phyloP scores from a whole-genome alignment of 495 filamentous ascomycete genomes.

The Xylaria bambusicola region DNA sequence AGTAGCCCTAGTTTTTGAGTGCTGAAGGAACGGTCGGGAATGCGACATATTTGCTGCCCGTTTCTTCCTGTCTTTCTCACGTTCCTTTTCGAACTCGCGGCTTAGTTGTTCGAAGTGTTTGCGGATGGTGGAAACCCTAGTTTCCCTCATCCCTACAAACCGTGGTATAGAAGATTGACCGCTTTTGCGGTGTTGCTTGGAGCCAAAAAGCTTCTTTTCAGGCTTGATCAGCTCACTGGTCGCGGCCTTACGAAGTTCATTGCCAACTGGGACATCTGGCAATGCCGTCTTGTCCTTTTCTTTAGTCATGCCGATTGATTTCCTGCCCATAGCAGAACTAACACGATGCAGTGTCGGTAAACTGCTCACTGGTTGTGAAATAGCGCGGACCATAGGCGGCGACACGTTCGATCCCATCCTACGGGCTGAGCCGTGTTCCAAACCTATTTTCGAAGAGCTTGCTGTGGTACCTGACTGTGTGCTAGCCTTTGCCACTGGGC shows the following conservation, averaged over 20 bases:
- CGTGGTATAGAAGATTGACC: conserved; percentile 84
- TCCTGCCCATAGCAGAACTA: conserved; percentile 31
- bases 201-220: conserved; percentile 72
- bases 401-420: conserved; percentile 51
- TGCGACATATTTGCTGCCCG: conserved; percentile 78
- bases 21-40: conserved; percentile 76
- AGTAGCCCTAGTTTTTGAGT: conserved; percentile 90
- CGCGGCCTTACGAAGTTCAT: conserved; percentile 30
- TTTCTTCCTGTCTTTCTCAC: conserved; percentile 79
- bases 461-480: conserved; percentile 16
- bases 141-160: conserved; percentile 69
- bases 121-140: conserved; percentile 82
- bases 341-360: conserved; percentile 28
- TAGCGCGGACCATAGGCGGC: conserved; percentile 67
- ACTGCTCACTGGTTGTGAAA: conserved; percentile 62
- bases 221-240: conserved; percentile 44
- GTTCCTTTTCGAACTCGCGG: conserved; percentile 94
- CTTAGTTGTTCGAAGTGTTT: conserved; percentile 96
- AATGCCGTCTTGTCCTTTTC: conserved; percentile 31
- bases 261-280: conserved; percentile 21
- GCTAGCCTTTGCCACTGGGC: conserved; percentile 24
- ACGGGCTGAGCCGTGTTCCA: conserved; percentile 47
- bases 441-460: conserved; percentile 15
- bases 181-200: conserved; percentile 62
- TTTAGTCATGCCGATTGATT: conserved; percentile 26